Conservation (phyloP, 2,329 filamentous ascomycete species). For the Colletotrichum musicola region DNA sequence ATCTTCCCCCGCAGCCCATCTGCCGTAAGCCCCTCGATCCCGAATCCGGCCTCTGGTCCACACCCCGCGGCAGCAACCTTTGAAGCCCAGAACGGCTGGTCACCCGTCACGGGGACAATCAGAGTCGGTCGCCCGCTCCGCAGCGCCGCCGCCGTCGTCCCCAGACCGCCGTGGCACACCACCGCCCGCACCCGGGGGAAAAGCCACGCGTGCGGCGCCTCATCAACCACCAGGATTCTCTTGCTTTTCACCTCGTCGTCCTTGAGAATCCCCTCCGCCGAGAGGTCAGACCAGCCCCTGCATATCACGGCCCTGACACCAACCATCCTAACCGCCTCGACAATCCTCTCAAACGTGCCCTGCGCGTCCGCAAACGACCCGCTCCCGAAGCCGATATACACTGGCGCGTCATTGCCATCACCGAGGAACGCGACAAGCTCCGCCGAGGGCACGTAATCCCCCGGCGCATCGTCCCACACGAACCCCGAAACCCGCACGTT, state of each 20-base stretch:
- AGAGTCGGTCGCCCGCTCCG: constrained; percentile 31
- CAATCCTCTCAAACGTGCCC: constrained; percentile 1
- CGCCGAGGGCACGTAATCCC: constrained; percentile 56
- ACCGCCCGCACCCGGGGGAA: constrained; percentile 33
- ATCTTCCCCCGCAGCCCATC: constrained; percentile 9
- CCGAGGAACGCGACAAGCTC: constrained; percentile 50
- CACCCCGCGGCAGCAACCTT: constrained; percentile 16
- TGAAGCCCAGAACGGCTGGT: constrained; percentile 36
- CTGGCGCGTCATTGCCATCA: constrained; percentile 43
- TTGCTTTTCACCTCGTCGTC: not conserved
- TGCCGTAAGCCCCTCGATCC: constrained; percentile 3
- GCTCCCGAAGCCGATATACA: constrained; percentile 52
- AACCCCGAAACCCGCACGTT: constrained; percentile 68
- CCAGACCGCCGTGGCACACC: constrained; percentile 34
- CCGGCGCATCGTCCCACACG: constrained; percentile 63
- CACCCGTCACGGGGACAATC: constrained; percentile 34
- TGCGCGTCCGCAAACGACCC: constrained; percentile 43
- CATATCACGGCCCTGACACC: constrained; percentile 26
- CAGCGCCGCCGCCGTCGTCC: constrained; percentile 34
- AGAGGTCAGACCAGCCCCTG: constrained; percentile 21
- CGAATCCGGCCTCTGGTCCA: constrained; percentile 21
- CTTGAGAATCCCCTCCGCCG: not conserved
- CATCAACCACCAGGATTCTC: constrained; percentile 24
- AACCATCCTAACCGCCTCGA: constrained; percentile 6
- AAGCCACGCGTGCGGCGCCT: constrained; percentile 35